A percentile compares a stretch with the other conserved stretches of the same genome.
phyloP scores from a whole-genome alignment of 73 alveolate genomes.

The Symbiodinium pilosum region DNA sequence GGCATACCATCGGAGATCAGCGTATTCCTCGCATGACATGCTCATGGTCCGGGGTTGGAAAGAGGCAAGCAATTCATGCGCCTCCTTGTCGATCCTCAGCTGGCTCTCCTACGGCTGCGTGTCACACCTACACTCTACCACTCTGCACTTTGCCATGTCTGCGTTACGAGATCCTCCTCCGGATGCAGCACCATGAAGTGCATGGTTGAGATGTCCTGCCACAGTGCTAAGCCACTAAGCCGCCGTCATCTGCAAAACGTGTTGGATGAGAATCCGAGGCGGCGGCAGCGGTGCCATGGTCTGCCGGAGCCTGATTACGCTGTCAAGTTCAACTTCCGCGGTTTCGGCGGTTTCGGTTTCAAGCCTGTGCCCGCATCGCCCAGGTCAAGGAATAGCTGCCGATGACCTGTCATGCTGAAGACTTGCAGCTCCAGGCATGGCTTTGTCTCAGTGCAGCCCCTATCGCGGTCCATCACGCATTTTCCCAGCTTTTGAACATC shows the following conservation, averaged over 20 bases:
- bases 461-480: too few species aligned
- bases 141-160: too few species aligned
- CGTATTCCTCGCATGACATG: slow-evolving; percentile 20
- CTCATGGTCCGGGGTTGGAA: background rate
- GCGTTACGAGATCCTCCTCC: slow-evolving; percentile 20
- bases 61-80: too few species aligned
- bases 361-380: slow-evolving; percentile 76
- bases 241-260: background rate
- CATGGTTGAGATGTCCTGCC: slow-evolving; percentile 40
- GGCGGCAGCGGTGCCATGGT: slow-evolving; percentile 73
- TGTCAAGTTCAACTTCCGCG: too few species aligned
- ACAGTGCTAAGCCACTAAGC: background rate
- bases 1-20: slow-evolving; percentile 25
- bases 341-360: too few species aligned
- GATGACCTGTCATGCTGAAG: slow-evolving; percentile 34
- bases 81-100: slow-evolving; percentile 53
- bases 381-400: slow-evolving; percentile 84
- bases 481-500: too few species aligned
- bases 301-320: slow-evolving; percentile 51
- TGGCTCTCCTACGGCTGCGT: background rate
- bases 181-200: slow-evolving; percentile 53
- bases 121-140: background rate
- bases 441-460: too few species aligned
- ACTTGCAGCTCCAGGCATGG: too few species aligned
- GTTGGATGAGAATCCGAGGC: background rate